Evolutionary conservation across 495 filamentous ascomycete genomes (phyloP), one percentile per base, ranked within the genome.

Genomic region (Apiosordaria backusii): DNA sequence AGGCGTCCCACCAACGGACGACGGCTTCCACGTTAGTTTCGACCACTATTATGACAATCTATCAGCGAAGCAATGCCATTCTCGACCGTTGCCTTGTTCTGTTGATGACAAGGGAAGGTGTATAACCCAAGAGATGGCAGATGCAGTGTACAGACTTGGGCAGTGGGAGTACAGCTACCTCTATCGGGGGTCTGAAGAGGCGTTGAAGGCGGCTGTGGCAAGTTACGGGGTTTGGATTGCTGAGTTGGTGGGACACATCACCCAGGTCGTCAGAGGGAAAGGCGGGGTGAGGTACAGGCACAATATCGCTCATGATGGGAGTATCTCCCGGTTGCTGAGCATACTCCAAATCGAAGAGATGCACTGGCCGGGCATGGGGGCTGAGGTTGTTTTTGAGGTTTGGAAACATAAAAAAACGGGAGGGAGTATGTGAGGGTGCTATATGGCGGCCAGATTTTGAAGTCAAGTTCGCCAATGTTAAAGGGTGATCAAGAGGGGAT

Each of bases 41-140:
- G 89, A 92, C 72, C 88, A 90, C 73, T 91, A 90, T 74, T 91
- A 85, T 72, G 89, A 92, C 71, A 90, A 89, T 62, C 81, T 92
- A 22, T 88, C 86, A 6, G 84, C 88, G 1, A 82, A 88, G 6
- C 85, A 88, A 62, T 92, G 89, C 68, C 87, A 91, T 63, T 71
- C 68, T 29, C 86, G 87, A 65, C 83, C 86, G 0, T 79, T 90
- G 1, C 88, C 89, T 0, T 90, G 88, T 70, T 81, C 82, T 18
- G 69, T 80, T 16, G 75, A 73, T 40, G 74, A 71, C 27, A 77
- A 71, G 21, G 3, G 4, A 5, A 77, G 76, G 15, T 91, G 89
- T 75, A 74, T 91, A 15, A 84, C 84, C 16, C 81, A 82, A 67
- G 71, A 74, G 0, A 73, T 81, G 40, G 86, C 86, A 1, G 77